Conservation (phyloP, 2,329 filamentous ascomycete genomes). For the Colletotrichum chrysophilum region DNA sequence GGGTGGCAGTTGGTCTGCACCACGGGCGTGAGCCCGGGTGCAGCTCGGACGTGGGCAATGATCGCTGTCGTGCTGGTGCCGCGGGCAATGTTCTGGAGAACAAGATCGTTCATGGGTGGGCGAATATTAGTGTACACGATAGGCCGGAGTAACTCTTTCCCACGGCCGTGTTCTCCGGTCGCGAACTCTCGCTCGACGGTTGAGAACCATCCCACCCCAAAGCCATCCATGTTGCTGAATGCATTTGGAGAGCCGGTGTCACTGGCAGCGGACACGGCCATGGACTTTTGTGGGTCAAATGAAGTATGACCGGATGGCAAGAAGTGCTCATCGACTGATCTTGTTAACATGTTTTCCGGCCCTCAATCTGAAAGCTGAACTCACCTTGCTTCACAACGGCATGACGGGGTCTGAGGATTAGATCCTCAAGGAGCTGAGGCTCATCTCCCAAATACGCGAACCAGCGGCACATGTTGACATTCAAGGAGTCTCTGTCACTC, state of each 20-base stretch:
- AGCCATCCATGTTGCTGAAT: conserved; percentile 14
- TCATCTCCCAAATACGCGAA: conserved; percentile 12
- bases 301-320: background rate
- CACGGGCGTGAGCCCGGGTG: background rate
- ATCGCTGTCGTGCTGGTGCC: conserved; percentile 9
- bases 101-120: conserved; percentile 11
- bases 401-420: conserved; percentile 7
- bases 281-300: background rate
- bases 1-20: conserved; percentile 17
- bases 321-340: conserved; percentile 10
- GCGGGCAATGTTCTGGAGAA: conserved; percentile 5
- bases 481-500: background rate
- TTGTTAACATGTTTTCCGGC: background rate
- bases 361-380: background rate
- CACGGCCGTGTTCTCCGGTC: background rate
- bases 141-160: background rate
- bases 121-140: conserved; percentile 13
- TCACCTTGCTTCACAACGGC: conserved; percentile 15
- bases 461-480: conserved; percentile 4
- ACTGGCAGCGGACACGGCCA: background rate
- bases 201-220: conserved; percentile 7
- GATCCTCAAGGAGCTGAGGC: conserved; percentile 8
- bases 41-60: conserved; percentile 9
- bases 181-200: conserved; percentile 1
- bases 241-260: conserved; percentile 7